Evolutionary conservation across 495 filamentous ascomycete genomes (phyloP).

Genomic region (Neurospora cerealis): DNA sequence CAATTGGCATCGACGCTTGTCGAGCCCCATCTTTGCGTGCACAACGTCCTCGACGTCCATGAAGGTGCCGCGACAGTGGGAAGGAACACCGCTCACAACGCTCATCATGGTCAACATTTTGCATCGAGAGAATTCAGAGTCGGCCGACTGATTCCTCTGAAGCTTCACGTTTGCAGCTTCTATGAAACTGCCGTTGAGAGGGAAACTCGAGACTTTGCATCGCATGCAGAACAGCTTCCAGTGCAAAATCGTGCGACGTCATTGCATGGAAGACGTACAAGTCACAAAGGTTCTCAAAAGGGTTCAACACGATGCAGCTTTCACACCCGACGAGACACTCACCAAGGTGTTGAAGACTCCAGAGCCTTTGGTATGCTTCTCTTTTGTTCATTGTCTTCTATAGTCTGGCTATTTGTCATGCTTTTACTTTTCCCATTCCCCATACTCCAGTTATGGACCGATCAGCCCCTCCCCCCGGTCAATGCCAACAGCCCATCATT

Average conservation of each 20-base stretch:
- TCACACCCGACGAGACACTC: not conserved
- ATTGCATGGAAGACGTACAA: not conserved
- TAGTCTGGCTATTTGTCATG: not conserved
- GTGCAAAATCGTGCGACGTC: not conserved
- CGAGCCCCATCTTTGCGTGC: not conserved
- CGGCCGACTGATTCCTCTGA: not conserved
- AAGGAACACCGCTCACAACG: not conserved
- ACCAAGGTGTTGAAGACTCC: not conserved
- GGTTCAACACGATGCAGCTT: not conserved
- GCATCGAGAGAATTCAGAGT: not conserved
- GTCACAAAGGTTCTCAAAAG: not conserved
- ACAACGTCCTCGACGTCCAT: not conserved
- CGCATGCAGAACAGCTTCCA: not conserved
- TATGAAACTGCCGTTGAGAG: not conserved
- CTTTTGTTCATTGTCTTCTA: not conserved
- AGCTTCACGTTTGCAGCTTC: too few species aligned
- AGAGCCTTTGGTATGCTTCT: not conserved
- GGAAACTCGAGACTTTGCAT: not conserved
- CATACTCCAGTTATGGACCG: not conserved
- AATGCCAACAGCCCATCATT: not conserved
- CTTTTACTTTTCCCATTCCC: not conserved
- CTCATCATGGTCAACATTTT: not conserved
- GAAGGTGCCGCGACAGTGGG: not conserved
- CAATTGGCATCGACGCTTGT: not conserved
- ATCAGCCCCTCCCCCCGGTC: not conserved